phyloP scores from a whole-genome alignment of 164 flowering plant genomes.

The Liriodendron chinense region DNA sequence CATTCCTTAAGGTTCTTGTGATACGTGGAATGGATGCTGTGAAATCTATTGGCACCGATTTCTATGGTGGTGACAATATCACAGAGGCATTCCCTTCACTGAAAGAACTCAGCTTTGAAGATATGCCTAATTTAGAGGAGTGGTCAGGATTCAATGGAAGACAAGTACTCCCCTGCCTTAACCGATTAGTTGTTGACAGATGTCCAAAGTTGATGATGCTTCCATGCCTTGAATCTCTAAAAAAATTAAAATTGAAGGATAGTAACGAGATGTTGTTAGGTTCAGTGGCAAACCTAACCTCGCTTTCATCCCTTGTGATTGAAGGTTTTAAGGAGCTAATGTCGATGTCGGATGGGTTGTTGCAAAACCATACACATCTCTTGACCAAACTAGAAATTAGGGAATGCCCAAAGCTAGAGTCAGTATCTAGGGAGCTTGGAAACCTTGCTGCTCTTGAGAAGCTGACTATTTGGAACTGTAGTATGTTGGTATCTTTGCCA shows the following conservation, averaged over 20 bases:
- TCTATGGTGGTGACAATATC: not conserved
- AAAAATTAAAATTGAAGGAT: not conserved
- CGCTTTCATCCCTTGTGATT: not conserved
- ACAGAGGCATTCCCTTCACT: slow-evolving; percentile 10
- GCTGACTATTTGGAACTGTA: slow-evolving; percentile 13
- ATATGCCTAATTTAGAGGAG: slow-evolving; percentile 7
- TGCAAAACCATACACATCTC: slow-evolving; percentile 11
- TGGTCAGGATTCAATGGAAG: not conserved
- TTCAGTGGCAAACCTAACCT: not conserved
- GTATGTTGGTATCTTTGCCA: slow-evolving; percentile 10
- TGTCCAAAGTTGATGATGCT: not conserved
- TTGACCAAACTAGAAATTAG: slow-evolving; percentile 10
- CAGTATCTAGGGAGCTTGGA: no score
- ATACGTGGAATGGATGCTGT: slow-evolving; percentile 13
- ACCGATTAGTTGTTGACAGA: not conserved
- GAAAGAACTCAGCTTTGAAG: not conserved
- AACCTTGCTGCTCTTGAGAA: slow-evolving; percentile 10
- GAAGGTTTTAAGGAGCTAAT: not conserved
- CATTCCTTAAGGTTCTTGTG: slow-evolving; percentile 10
- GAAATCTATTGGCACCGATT: not conserved
- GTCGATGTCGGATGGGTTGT: not conserved
- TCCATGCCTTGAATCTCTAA: not conserved
- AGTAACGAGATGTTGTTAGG: not conserved
- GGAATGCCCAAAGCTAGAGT: not conserved
- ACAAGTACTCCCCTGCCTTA: not conserved